phyloP scores from a whole-genome alignment of 2,329 filamentous ascomycete genomes.

The Cordyceps tenuipes region DNA sequence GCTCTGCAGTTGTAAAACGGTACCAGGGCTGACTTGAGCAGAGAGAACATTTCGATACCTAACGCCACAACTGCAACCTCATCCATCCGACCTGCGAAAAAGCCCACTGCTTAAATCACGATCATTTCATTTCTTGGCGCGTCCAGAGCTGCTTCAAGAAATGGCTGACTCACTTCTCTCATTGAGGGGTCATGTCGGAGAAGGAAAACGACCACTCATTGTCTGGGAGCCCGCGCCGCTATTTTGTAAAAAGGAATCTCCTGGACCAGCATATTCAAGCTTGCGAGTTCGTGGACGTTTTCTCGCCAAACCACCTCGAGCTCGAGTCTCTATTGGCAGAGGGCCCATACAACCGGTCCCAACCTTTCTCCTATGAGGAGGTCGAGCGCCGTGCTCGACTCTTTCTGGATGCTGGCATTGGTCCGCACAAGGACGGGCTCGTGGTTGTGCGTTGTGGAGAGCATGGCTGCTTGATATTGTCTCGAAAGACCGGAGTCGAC shows the following conservation, averaged over 20 bases:
- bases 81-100: not conserved
- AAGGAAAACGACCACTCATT: not conserved
- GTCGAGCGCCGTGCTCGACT: not conserved
- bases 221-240: not conserved
- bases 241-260: not conserved
- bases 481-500: not conserved
- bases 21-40: not conserved
- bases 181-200: not conserved
- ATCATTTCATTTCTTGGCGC: not conserved
- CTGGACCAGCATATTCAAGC: not conserved
- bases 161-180: not conserved
- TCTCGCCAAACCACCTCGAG: not conserved
- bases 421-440: not conserved
- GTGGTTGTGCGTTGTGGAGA: not conserved
- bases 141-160: not conserved
- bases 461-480: not conserved
- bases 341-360: rapidly evolving
- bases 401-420: not conserved
- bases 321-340: not conserved
- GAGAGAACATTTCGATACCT: not conserved
- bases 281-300: not conserved
- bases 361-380: not conserved
- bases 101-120: not conserved
- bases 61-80: not conserved
- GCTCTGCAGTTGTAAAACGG: too few species aligned